These are phyloP conservation scores for Trichoderma atroviride DNA, from an alignment of 2,329 filamentous ascomycete genomes.

Conservation along the genomic window DNA sequence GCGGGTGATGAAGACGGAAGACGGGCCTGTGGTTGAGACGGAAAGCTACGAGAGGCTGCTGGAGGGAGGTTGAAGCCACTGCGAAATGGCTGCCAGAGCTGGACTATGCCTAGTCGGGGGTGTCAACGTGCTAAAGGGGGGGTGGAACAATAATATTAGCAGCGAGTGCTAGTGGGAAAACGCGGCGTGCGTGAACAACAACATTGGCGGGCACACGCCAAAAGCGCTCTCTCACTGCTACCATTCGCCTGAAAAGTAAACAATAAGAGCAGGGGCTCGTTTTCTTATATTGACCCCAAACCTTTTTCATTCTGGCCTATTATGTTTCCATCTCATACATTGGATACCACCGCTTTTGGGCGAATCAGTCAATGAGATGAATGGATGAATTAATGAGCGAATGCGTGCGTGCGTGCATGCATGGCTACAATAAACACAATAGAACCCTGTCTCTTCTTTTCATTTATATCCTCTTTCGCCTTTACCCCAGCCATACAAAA, in stretches of 20 bases:
- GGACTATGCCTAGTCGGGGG: slow-evolving; percentile 28
- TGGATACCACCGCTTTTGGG: background rate
- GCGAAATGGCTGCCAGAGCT: slow-evolving; percentile 23
- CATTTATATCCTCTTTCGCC: background rate
- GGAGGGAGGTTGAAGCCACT: slow-evolving; percentile 36
- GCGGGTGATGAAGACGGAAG: slow-evolving; percentile 29
- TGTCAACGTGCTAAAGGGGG: slow-evolving; percentile 27
- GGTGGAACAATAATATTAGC: slow-evolving; percentile 25
- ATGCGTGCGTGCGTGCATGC: background rate
- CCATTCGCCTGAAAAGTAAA: slow-evolving; percentile 13
- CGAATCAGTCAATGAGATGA: background rate
- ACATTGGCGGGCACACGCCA: slow-evolving; percentile 19
- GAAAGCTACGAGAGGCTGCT: slow-evolving; percentile 31
- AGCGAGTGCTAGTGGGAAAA: slow-evolving; percentile 1
- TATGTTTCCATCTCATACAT: background rate
- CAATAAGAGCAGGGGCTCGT: background rate
- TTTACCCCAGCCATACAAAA: background rate
- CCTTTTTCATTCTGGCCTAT: background rate
- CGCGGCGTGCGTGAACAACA: slow-evolving; percentile 25
- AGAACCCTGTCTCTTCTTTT: background rate
- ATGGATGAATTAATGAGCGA: background rate
- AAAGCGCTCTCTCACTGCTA: slow-evolving; percentile 4
- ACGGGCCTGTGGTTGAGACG: slow-evolving; percentile 26
- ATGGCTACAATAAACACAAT: background rate
- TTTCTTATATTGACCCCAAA: background rate